These are phyloP conservation scores for Vigna nakashimae DNA, from an alignment of 306 rosid species.

Conservation along the genomic window DNA sequence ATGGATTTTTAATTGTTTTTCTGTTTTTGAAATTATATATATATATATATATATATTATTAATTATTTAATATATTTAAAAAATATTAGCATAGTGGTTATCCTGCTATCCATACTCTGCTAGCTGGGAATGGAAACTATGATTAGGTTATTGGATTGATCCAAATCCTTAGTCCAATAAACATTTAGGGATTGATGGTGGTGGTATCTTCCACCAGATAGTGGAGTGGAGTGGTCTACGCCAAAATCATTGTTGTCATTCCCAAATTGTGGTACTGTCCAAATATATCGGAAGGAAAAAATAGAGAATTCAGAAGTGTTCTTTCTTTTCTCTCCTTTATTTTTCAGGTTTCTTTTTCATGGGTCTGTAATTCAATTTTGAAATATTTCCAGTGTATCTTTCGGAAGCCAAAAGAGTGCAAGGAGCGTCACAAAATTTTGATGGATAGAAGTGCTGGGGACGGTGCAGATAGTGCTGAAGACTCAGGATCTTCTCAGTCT, in stretches of 20 bases:
- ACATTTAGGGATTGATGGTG: not conserved
- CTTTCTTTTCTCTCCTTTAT: not conserved
- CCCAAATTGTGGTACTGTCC: not conserved
- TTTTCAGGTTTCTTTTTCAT: not conserved
- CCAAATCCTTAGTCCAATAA: too few relatives aligned
- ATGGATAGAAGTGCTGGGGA: conserved; percentile 92
- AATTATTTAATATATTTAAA: too few relatives aligned
- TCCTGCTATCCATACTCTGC: too few relatives aligned
- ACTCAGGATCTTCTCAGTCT: conserved; percentile 98
- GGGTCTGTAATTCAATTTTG: conserved; percentile 30
- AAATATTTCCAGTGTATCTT: conserved; percentile 74
- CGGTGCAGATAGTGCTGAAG: conserved; percentile 99
- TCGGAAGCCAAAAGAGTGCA: conserved; percentile 96
- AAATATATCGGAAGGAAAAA: not conserved
- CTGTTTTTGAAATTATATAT: too few relatives aligned
- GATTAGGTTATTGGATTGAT: too few relatives aligned
- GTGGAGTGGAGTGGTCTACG: too few relatives aligned
- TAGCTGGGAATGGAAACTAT: too few relatives aligned
- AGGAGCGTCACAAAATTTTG: conserved; percentile 90
- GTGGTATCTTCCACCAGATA: not conserved
- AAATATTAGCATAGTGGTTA: too few relatives aligned
- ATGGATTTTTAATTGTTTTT: too few relatives aligned
- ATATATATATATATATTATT: too few relatives aligned
- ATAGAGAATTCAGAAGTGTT: not conserved
- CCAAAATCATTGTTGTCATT: too few relatives aligned